phyloP scores from a whole-genome alignment of 331 rosid species.

The Stylosanthes scabra region DNA sequence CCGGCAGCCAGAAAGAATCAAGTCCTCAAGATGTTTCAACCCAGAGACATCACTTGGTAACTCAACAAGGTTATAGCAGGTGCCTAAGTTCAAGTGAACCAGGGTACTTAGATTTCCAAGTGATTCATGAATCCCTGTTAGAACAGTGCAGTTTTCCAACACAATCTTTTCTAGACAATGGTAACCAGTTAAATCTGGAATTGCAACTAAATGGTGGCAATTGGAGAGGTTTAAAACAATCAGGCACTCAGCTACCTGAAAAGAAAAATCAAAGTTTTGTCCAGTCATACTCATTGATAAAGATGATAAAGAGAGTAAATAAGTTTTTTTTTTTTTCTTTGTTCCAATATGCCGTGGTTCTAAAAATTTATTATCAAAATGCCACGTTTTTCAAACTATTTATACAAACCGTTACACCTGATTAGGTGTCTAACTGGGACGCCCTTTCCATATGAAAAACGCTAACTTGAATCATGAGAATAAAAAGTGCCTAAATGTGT shows the following conservation, averaged over 20 bases:
- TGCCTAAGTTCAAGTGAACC: conserved; percentile 48
- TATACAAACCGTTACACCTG: too few relatives aligned
- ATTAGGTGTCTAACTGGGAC: too few relatives aligned
- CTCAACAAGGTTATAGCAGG: conserved; percentile 38
- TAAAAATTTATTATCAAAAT: too few relatives aligned
- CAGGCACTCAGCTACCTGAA: conserved; percentile 54
- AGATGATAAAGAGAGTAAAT: not conserved
- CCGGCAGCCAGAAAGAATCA: conserved; percentile 49
- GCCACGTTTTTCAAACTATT: too few relatives aligned
- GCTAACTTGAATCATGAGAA: too few relatives aligned
- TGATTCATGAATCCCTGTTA: conserved; percentile 52
- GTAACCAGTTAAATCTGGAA: conserved; percentile 57
- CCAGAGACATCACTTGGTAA: conserved; percentile 58
- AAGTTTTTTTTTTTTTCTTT: too few relatives aligned
- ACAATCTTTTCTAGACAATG: conserved; percentile 45
- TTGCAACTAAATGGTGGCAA: conserved; percentile 41
- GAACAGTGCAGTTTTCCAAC: conserved; percentile 40
- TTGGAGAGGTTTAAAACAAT: conserved; percentile 47
- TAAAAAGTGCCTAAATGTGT: too few relatives aligned
- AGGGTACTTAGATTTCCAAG: conserved; percentile 46
- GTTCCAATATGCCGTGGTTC: too few relatives aligned
- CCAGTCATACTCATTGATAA: not conserved
- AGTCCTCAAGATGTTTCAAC: conserved; percentile 49
- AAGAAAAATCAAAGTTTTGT: not conserved
- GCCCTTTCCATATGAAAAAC: too few relatives aligned